Evolutionary conservation across 371 early-diverging fungal genomes (phyloP).

Genomic region (Lichtheimia ramosa): DNA sequence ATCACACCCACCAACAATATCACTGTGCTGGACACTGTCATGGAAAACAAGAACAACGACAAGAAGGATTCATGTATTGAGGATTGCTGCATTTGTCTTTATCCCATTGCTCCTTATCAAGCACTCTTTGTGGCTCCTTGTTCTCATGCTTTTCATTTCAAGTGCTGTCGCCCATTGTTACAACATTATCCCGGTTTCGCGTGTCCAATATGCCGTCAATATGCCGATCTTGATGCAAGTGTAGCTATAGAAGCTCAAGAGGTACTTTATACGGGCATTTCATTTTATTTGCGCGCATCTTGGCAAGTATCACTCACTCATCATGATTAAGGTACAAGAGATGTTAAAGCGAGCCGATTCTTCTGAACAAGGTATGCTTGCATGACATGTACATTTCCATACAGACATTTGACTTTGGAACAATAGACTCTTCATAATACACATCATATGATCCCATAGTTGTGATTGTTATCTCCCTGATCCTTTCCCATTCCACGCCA

Average conservation of each 20-base stretch:
- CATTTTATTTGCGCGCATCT: not conserved
- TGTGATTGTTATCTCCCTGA: no score
- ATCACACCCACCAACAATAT: slow-evolving; percentile 38
- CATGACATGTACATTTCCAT: not conserved
- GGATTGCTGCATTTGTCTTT: slow-evolving; percentile 94
- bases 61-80: slow-evolving; percentile 19
- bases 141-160: slow-evolving; percentile 91
- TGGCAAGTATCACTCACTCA: not conserved
- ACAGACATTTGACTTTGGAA: no score
- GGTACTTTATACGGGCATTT: slow-evolving; percentile 2
- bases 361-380: slow-evolving; percentile 6
- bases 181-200: slow-evolving; percentile 69
- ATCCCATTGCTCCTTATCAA: slow-evolving; percentile 82
- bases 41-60: not conserved
- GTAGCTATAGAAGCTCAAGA: slow-evolving; percentile 53
- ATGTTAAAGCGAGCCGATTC: not conserved
- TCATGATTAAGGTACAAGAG: not conserved
- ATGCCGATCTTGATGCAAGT: slow-evolving; percentile 82
- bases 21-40: slow-evolving; percentile 26
- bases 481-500: not conserved
- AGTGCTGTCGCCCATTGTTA: slow-evolving; percentile 75
- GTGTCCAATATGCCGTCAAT: slow-evolving; percentile 92
- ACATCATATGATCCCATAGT: no score
- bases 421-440: no score
- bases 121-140: slow-evolving; percentile 92